These are phyloP conservation scores for Phialophora expanda DNA, from an alignment of 2,329 filamentous ascomycete species.

Conservation along the genomic window DNA sequence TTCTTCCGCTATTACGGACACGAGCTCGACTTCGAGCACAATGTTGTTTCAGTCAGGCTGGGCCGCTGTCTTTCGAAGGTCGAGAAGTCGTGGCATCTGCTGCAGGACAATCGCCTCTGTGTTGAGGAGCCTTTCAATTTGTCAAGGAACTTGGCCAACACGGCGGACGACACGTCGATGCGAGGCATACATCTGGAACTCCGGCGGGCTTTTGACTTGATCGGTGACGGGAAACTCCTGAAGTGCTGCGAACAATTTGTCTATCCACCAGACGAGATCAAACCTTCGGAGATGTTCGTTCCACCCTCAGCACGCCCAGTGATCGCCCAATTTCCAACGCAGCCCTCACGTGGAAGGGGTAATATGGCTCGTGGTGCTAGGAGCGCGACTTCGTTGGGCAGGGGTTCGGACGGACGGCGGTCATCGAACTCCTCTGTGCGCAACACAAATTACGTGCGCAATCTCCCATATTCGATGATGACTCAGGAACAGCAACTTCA, in stretches of 20 bases:
- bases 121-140: slow-evolving; percentile 97
- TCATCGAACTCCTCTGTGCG: slow-evolving; percentile 62
- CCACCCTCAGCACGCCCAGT: slow-evolving; percentile 62
- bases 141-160: slow-evolving; percentile 88
- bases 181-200: slow-evolving; percentile 88
- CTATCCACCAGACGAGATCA: slow-evolving; percentile 69
- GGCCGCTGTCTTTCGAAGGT: slow-evolving; percentile 78
- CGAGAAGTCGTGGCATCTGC: slow-evolving; percentile 85
- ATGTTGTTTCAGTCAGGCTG: slow-evolving; percentile 81
- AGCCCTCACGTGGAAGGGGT: slow-evolving; percentile 54
- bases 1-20: slow-evolving; percentile 96
- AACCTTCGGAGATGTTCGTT: slow-evolving; percentile 37
- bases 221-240: slow-evolving; percentile 77
- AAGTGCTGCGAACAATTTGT: slow-evolving; percentile 87
- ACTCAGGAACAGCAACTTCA: slow-evolving; percentile 47
- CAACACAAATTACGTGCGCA: slow-evolving; percentile 46
- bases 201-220: slow-evolving; percentile 81
- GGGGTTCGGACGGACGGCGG: slow-evolving; percentile 55
- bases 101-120: slow-evolving; percentile 81
- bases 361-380: slow-evolving; percentile 56
- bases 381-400: slow-evolving; percentile 55
- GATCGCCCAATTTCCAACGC: slow-evolving; percentile 51
- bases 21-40: slow-evolving; percentile 86
- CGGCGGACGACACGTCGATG: slow-evolving; percentile 93
- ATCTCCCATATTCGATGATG: slow-evolving; percentile 46